A percentile compares a stretch with the other conserved stretches of the same genome.
phyloP scores from a whole-genome alignment of 345 rosid species.

The Lumnitzera littorea region DNA sequence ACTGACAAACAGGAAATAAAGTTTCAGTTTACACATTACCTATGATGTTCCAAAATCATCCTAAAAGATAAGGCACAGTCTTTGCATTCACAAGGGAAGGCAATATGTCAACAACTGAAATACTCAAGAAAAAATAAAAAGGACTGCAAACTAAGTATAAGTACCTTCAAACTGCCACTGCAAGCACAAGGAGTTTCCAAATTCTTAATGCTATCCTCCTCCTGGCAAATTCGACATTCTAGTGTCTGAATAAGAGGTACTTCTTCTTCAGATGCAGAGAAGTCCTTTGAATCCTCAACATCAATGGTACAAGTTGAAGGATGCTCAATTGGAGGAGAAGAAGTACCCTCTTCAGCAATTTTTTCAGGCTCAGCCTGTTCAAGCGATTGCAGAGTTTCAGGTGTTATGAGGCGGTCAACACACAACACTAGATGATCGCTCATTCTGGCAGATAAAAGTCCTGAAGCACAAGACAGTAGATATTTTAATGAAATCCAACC shows the following conservation, averaged over 20 bases:
- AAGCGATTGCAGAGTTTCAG: conserved; percentile 29
- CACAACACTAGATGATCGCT: conserved; percentile 66
- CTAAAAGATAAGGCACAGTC: too few species aligned
- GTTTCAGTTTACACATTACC: background rate
- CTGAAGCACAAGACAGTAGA: conserved; percentile 2
- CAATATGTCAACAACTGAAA: too few species aligned
- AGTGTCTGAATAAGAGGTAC: conserved; percentile 69
- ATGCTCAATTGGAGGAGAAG: conserved; percentile 17
- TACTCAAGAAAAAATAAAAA: background rate
- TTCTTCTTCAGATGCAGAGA: conserved; percentile 27
- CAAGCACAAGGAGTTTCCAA: conserved; percentile 91
- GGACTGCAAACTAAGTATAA: background rate
- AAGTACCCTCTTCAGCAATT: conserved; percentile 33
- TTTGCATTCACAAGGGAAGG: too few species aligned
- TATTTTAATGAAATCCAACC: too few species aligned
- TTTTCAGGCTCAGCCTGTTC: conserved; percentile 18
- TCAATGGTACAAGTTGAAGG: conserved; percentile 22
- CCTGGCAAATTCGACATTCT: conserved; percentile 98
- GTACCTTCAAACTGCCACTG: conserved; percentile 94
- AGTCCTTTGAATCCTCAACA: conserved; percentile 21
- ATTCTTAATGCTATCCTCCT: conserved; percentile 68
- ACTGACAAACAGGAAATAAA: conserved; percentile 26
- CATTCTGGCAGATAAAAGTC: conserved; percentile 27
- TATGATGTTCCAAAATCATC: too few species aligned
- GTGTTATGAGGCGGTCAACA: conserved; percentile 51